A percentile compares a stretch with the other conserved stretches of the same genome.
phyloP scores from a whole-genome alignment of 441 rosid species.

The Corymbia citriodora region DNA sequence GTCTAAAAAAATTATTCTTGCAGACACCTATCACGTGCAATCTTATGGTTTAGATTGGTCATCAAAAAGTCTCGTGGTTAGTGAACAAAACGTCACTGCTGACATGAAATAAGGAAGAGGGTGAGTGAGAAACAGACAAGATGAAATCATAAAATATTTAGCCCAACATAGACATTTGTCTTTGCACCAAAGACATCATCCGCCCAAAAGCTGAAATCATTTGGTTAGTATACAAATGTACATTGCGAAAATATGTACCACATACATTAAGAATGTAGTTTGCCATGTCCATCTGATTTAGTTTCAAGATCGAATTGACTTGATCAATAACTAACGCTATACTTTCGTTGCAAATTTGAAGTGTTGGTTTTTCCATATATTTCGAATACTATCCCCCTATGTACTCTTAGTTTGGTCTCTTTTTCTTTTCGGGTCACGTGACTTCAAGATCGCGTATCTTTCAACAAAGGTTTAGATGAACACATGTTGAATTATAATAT shows the following conservation, averaged over 20 bases:
- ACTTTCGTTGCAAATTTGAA: neutral
- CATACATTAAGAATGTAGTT: neutral
- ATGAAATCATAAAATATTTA: neutral
- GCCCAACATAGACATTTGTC: neutral
- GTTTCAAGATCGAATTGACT: neutral
- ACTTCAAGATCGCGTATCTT: neutral
- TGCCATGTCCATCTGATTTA: neutral
- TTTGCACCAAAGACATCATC: neutral
- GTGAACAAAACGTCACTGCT: neutral
- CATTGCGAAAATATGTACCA: neutral
- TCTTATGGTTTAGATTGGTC: neutral
- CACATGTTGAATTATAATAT: neutral
- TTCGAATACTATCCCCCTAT: neutral
- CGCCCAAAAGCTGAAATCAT: neutral
- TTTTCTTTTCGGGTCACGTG: rapidly evolving
- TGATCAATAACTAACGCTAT: neutral
- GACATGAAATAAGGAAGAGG: neutral
- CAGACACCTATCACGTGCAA: neutral
- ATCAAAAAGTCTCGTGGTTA: neutral
- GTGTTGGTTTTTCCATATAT: neutral
- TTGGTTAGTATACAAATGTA: neutral
- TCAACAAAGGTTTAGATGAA: neutral
- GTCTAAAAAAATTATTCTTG: neutral
- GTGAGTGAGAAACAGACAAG: neutral
- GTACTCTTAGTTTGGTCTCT: neutral